Evolutionary conservation across 345 rosid genomes (phyloP), one percentile per base, ranked within the genome.

Genomic region (Luvunga scandens): DNA sequence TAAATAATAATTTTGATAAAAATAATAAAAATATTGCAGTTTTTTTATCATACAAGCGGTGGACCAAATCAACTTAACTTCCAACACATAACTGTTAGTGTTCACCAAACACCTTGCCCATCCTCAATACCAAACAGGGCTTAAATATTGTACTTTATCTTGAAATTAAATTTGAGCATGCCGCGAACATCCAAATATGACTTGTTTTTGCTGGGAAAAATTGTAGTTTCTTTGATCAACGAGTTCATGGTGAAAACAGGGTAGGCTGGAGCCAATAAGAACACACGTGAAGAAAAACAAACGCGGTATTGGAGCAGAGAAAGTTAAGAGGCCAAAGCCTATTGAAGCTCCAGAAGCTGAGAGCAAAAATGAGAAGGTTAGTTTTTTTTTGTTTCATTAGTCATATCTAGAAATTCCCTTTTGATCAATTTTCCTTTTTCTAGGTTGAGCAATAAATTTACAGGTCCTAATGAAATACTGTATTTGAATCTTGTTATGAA

Each of bases 261-360:
- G 98, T 77, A 89, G 89, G 71, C 80, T 95, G 79, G 98, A 90
- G 80, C 98, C 98, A 22, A 82, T 93, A 24, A 56, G 87, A 83
- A 39, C 93, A 48, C 77, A 76, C 63, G 60, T 80, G 82, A 95
- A 95, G 81, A 82, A 86, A 62, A 89, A 95, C 80, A 95, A 91
- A 82, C 87, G 90, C 28, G 98, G 98, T 31, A 48, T 95, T 8
- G 98, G 98, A 79, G 90, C 95, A 38, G 89, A 81, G 61, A 81
- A 71, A 72, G 72, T 67, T 21, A 88, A 89, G 85, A 89, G 86
- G 81, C 56, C 72, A 66, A 86, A 83, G 65, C 72, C 82, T 33
- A 73, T 12, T 34, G 77, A 71, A 39, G 45, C 80, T 31, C 30
- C 66, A 28, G 53, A 25, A 34, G 83, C 88, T 36, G 80, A 72